Evolutionary conservation across 163 green algal genomes (phyloP), one percentile per base, ranked within the genome.

Genomic region (Scenedesmus sp.): DNA sequence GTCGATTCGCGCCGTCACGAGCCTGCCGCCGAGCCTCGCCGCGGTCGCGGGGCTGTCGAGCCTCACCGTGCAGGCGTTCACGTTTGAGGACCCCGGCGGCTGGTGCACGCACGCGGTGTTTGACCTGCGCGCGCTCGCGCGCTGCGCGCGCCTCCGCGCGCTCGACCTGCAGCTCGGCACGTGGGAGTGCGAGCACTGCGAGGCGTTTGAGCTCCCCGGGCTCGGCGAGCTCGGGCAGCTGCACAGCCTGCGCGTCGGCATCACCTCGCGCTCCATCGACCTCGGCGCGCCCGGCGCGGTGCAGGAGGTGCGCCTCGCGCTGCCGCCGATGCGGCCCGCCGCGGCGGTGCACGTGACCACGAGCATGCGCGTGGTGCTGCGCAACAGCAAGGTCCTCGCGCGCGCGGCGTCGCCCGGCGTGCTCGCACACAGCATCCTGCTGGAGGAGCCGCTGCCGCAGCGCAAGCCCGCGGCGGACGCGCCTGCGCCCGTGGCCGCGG

Each of bases 141-240:
- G 36, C 54, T 72, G 58, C 58, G 24, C 3, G n/a, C 51, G 63
- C 15, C 71, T 80, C 7, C 44, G 24, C 4, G 24, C 58, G 5
- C n/a, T 80, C 17, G 58, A 80, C 5, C 47, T 80, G 58, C 71
- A 71, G 44, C 44, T 80, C 1, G 45, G 44, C 26, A 80, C 58
- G 24, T 80, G 71, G 71, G 71, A 71, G n/a, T 60, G 44, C 14
- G 71, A 80, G 44, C 71, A 80, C 60, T 80, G 71, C 36, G 71
- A 80, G 39, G 45, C 24, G 1, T 80, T 72, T 72, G 71, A 80
- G 34, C 45, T 80, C 20, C 71, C 44, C 1, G 58, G 58, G 5
- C n/a, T 80, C 24, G 6, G 33, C 15, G 47, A 63, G 4, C 58
- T 80, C 54, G 28, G 14, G 24, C 58, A 71, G 71, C 47, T 80